Conservation (phyloP, 495 filamentous ascomycete species). For the Neurospora discreta region DNA sequence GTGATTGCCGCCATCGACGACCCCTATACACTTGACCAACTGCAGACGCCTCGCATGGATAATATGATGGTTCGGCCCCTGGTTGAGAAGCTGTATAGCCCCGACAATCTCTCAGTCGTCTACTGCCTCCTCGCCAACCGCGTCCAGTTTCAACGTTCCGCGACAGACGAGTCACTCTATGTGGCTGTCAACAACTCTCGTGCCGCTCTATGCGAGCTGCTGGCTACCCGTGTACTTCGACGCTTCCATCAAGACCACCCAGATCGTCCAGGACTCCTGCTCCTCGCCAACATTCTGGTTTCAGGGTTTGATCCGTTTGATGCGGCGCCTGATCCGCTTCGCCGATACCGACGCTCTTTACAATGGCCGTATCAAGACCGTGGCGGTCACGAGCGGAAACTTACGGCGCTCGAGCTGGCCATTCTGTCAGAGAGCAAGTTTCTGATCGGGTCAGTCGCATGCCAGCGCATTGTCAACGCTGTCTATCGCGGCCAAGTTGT, state of each 20-base stretch:
- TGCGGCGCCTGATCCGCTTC: slow-evolving; percentile 41
- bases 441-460: slow-evolving; percentile 45
- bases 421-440: slow-evolving; percentile 53
- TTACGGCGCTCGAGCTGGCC: slow-evolving; percentile 51
- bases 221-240: slow-evolving; percentile 47
- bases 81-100: slow-evolving; percentile 48
- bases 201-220: slow-evolving; percentile 48
- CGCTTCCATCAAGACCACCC: slow-evolving; percentile 49
- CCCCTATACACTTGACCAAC: slow-evolving; percentile 48
- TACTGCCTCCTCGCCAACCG: slow-evolving; percentile 57
- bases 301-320: slow-evolving; percentile 53
- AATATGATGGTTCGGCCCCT: slow-evolving; percentile 45
- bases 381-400: slow-evolving; percentile 41
- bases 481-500: slow-evolving; percentile 47
- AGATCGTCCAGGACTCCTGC: slow-evolving; percentile 42
- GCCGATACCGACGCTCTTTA: slow-evolving; percentile 22
- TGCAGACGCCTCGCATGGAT: slow-evolving; percentile 48
- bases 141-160: slow-evolving; percentile 50
- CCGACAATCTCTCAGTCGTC: slow-evolving; percentile 45
- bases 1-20: slow-evolving; percentile 37
- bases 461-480: slow-evolving; percentile 49
- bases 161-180: slow-evolving; percentile 42
- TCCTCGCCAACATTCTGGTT: slow-evolving; percentile 49
- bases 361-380: slow-evolving; percentile 36
- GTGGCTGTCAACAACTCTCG: slow-evolving; percentile 50